Percentiles rank a stretch among this genome's conserved stretches.
phyloP scores from a whole-genome alignment of 805 yeast genomes.

The Kockiozyma suomiensis region DNA sequence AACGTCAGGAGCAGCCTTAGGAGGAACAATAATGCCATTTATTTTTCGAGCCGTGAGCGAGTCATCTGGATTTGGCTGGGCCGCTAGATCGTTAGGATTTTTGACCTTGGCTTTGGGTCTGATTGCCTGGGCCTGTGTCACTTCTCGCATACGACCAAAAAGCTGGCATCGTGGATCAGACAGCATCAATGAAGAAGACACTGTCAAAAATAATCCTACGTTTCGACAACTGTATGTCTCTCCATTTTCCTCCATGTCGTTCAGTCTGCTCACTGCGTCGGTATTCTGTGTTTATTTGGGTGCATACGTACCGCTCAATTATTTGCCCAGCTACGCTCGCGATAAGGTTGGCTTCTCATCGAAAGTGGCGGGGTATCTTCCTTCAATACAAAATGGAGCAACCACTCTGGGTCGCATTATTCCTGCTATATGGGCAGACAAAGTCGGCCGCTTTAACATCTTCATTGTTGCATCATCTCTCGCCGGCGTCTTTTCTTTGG shows the following conservation, averaged over 20 bases:
- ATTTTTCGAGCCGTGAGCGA: conserved; percentile 48
- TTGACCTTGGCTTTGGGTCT: conserved; percentile 42
- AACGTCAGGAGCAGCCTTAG: conserved; percentile 55
- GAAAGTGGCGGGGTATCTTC: conserved; percentile 37
- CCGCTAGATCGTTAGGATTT: conserved; percentile 54
- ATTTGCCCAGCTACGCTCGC: conserved; percentile 39
- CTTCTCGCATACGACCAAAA: conserved; percentile 35
- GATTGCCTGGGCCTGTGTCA: conserved; percentile 34
- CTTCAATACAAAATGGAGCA: conserved; percentile 32
- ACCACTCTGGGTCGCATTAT: conserved; percentile 48
- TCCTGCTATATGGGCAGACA: conserved; percentile 51
- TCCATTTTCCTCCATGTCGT: conserved; percentile 37
- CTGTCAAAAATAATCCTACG: neutral
- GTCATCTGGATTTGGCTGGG: conserved; percentile 56
- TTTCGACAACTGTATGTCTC: conserved; percentile 14
- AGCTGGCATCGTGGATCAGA: neutral
- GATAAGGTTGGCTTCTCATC: conserved; percentile 30
- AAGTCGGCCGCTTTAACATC: conserved; percentile 57
- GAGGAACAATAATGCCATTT: conserved; percentile 54
- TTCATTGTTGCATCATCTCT: conserved; percentile 46
- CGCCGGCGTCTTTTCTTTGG: conserved; percentile 52
- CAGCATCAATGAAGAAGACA: neutral
- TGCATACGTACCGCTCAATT: conserved; percentile 41
- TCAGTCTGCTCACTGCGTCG: conserved; percentile 36
- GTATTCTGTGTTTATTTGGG: conserved; percentile 38